Conservation (phyloP, 257 asterid species). For the Solanum sitiens region DNA sequence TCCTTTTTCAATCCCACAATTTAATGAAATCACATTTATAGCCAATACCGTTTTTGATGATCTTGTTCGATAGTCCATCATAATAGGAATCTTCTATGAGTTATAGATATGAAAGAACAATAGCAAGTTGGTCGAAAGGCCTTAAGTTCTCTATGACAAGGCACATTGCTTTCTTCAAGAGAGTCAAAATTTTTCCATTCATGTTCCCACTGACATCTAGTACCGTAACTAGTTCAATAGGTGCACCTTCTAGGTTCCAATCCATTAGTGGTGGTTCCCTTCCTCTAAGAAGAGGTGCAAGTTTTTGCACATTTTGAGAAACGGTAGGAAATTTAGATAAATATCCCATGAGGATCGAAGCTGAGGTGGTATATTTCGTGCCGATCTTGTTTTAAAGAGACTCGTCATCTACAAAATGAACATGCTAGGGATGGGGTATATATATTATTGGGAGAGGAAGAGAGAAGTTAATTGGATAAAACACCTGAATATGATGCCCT, state of each 20-base stretch:
- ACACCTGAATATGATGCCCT: not conserved
- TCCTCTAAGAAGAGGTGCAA: slow-evolving; percentile 20
- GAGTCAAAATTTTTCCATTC: slow-evolving; percentile 13
- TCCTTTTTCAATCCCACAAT: slow-evolving; percentile 11
- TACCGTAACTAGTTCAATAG: slow-evolving; percentile 24
- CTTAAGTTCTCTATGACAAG: not conserved
- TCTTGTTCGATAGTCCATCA: slow-evolving; percentile 15
- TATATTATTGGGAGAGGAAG: not conserved
- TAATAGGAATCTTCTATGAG: not conserved
- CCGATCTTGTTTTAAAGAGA: no score
- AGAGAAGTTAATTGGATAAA: not conserved
- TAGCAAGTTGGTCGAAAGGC: slow-evolving; percentile 8
- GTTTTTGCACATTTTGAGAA: not conserved
- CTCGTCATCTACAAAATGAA: no score
- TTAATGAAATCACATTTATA: not conserved
- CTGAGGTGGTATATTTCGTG: not conserved
- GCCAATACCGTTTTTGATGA: slow-evolving; percentile 11
- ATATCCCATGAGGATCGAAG: not conserved
- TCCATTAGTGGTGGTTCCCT: slow-evolving; percentile 12
- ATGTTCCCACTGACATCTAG: slow-evolving; percentile 32
- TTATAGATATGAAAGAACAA: slow-evolving; percentile 12
- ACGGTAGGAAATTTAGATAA: slow-evolving; percentile 17
- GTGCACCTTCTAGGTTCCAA: slow-evolving; percentile 5
- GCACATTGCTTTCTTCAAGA: slow-evolving; percentile 9
- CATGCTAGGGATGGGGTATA: not conserved